These are phyloP conservation scores for Aureobasidium sp. DNA, from an alignment of 2,329 filamentous ascomycete genomes.

Conservation along the genomic window DNA sequence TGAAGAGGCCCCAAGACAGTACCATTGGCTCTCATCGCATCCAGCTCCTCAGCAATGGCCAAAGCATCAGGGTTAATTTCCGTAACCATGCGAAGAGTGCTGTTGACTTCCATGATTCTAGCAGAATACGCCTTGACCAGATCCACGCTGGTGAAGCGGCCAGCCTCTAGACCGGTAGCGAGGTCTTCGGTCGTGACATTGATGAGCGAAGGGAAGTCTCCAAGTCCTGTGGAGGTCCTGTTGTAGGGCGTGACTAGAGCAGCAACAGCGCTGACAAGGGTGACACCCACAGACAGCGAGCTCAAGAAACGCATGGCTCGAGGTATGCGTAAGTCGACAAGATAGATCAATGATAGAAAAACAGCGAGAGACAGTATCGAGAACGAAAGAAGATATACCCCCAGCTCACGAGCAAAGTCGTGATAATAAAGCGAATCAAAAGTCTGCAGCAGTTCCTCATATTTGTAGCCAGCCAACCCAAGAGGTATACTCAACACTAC, in stretches of 20 bases:
- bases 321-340: neutral
- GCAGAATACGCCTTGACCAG: conserved; percentile 45
- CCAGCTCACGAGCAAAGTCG: neutral
- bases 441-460: neutral
- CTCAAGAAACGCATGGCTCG: conserved; percentile 1
- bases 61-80: conserved; percentile 48
- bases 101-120: conserved; percentile 46
- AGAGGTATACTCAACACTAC: neutral
- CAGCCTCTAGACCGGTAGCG: conserved; percentile 38
- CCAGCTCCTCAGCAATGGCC: conserved; percentile 13
- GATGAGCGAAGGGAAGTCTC: conserved; percentile 33
- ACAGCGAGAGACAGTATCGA: neutral
- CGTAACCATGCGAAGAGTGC: conserved; percentile 42
- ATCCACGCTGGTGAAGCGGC: conserved; percentile 49
- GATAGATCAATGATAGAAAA: neutral
- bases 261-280: neutral
- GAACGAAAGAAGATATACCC: neutral
- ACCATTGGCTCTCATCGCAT: conserved; percentile 37
- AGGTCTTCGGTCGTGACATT: conserved; percentile 46
- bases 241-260: conserved; percentile 1
- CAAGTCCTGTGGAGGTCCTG: neutral
- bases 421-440: neutral
- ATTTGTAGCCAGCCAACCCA: neutral
- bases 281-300: conserved; percentile 1
- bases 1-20: conserved; percentile 47